Evolutionary conservation across 1,284 basidiomycete genomes (phyloP), one percentile per base, ranked within the genome.

Genomic region (Apiotrichum siamense): DNA sequence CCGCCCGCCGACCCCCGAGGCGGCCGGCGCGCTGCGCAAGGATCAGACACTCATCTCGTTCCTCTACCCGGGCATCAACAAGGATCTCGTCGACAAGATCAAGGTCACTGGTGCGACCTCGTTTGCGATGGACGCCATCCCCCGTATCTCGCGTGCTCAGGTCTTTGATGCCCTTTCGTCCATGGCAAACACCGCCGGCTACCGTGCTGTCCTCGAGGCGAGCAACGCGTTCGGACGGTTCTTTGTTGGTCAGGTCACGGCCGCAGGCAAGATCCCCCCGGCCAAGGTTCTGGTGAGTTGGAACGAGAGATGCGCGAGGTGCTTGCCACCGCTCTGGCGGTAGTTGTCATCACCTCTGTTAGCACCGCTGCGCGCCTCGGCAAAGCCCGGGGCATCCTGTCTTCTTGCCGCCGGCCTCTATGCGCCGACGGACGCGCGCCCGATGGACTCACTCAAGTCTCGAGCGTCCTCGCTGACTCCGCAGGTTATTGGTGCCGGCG

Each of bases 171-270:
- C 85, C 35, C 73, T 90, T 52, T 88, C 86, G 64, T 88, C 86
- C n/a, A 90, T 90, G 87, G 84, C 86, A 15, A 90, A 89, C 64
- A 89, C 88, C 42, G 81, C 86, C 15, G 87, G 87, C 9, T 90
- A 90, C 71, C 87, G 89, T 65, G 87, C 87, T 33, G 86, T 90
- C 38, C 73, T 90, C 61, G 88, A 90, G 71, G 88, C 87, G 31
- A 85, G 86, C 21, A 88, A 88, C 70, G 81, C 86, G 64, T 90
- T 90, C 61, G 87, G 87, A 64, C 78, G 88, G 58, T 89, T 88
- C 75, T 78, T 90, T 57, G 88, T 87, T 38, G 87, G 87, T 66
- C 88, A 90, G 70, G 86, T 88, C 46, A 90, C 87, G 9, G 87
- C 87, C 56, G 87, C 87, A 23, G 49, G 65, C 29, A 68, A 88